phyloP scores from a whole-genome alignment of 2,329 filamentous ascomycete species.

The Claviceps sorghi region DNA sequence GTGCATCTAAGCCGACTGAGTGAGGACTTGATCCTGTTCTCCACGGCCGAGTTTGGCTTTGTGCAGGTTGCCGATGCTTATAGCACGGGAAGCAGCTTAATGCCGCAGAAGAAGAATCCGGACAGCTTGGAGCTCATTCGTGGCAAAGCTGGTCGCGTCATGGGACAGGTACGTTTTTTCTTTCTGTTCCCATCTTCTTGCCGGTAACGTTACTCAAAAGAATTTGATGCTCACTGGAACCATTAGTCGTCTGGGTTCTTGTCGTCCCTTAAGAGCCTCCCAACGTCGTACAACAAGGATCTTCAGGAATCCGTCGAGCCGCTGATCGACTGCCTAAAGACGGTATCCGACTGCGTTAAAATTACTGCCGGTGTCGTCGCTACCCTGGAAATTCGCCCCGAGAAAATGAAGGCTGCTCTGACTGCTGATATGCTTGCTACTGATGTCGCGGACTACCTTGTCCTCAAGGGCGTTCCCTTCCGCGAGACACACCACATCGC shows the following conservation, averaged over 20 bases:
- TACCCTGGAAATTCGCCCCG: slow-evolving; percentile 1
- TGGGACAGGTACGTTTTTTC: background rate
- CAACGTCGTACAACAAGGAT: slow-evolving; percentile 4
- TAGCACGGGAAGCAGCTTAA: slow-evolving; percentile 1
- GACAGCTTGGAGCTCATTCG: slow-evolving; percentile 13
- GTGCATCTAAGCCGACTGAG: slow-evolving; percentile 7
- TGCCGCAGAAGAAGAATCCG: slow-evolving; percentile 7
- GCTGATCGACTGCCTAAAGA: slow-evolving; percentile 1
- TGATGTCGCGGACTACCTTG: slow-evolving; percentile 7
- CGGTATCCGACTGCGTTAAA: slow-evolving; percentile 1
- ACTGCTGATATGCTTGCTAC: slow-evolving; percentile 7
- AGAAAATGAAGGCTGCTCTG: slow-evolving; percentile 5
- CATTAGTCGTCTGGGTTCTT: background rate
- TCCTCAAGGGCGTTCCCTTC: slow-evolving; percentile 6
- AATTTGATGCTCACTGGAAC: background rate
- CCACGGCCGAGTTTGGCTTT: slow-evolving; percentile 1
- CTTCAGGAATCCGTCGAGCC: background rate
- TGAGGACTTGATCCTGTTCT: slow-evolving; percentile 1
- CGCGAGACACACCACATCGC: slow-evolving; percentile 8
- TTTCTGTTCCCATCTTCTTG: background rate
- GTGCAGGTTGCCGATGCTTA: slow-evolving; percentile 1
- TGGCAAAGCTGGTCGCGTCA: background rate
- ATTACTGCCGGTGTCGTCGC: background rate
- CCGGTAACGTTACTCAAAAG: background rate
- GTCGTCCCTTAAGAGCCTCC: slow-evolving; percentile 2